A percentile compares a stretch with the other conserved stretches of the same genome.
Evolutionary conservation across 768 basidiomycete genomes (phyloP).

Genomic region (Asterophora parasitica): DNA sequence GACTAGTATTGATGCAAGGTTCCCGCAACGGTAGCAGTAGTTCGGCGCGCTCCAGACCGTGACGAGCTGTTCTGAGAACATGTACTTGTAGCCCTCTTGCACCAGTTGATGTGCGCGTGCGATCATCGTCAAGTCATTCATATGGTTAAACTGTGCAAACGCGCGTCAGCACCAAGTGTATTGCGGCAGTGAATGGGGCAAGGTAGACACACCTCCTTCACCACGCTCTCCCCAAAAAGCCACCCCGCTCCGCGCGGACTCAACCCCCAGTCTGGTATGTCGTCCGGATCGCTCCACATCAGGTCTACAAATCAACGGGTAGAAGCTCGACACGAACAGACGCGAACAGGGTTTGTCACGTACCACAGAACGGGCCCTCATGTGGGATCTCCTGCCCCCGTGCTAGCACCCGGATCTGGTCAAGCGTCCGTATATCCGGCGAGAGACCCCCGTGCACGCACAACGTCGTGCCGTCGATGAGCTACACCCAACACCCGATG

Average conservation of each 20-base stretch:
- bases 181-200: background rate
- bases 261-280: constrained; percentile 94
- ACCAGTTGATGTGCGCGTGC: constrained; percentile 97
- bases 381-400: constrained; percentile 98
- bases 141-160: constrained; percentile 75
- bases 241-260: constrained; percentile 96
- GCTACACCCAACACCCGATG: too few relatives aligned
- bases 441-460: constrained; percentile 97
- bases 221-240: constrained; percentile 86
- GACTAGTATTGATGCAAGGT: constrained; percentile 87
- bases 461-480: constrained; percentile 87
- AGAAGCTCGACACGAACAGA: background rate
- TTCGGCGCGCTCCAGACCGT: constrained; percentile 94
- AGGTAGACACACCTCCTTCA: constrained; percentile 59
- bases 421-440: constrained; percentile 91
- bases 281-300: constrained; percentile 98
- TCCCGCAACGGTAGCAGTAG: constrained; percentile 78
- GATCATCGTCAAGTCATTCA: constrained; percentile 82
- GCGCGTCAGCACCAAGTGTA: background rate
- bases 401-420: constrained; percentile 89
- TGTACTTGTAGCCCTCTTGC: constrained; percentile 93
- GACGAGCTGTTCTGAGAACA: constrained; percentile 91
- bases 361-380: constrained; percentile 96
- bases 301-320: too few relatives aligned
- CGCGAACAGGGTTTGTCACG: constrained; percentile 14